Base-by-base conservation (phyloP, 805 yeast species). In the Kazachstania bromeliacearum region DNA sequence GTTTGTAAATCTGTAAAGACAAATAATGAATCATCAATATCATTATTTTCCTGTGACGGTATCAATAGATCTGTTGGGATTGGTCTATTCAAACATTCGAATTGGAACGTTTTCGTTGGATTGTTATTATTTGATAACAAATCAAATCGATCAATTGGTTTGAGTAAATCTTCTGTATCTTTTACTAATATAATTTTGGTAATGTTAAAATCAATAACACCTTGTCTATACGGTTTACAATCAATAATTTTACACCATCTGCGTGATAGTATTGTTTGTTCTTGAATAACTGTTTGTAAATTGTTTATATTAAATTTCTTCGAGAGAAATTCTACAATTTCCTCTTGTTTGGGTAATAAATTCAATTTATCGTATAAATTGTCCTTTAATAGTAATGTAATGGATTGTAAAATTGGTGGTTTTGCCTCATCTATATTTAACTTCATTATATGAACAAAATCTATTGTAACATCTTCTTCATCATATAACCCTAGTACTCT, bases 21-120 rank as follows among this genome's bases (percentile, higher is more conserved):
- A 40, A 44, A 47, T 4, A 51, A 37, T 6, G 57, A 43, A n/a
- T 51, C 53, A 39, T 58, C 62, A 8, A 21, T 12, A 8, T 48
- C 50, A 7, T 24, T 10, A 4, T 20, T 13, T 3, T 38, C 16
- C 8, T 41, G 38, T 13, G 31, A 17, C 4, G 55, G 51, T 5
- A 14, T 31, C 2, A 46, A 37, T 17, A 47, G 20, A 2, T 44
- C 47, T 4, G 17, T 22, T 1, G 47, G 37, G 2, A 48, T 36
- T 4, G 55, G 50, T 12, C 33, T 17, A 4, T 29, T 20, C 16
- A 53, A 35, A 15, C 49, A 38, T 36, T 23, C 14, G 21, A 54
- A 17, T 8, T 26, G n/a, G 35, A 4, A 45, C 26, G 2, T 20
- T 23, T 18, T 17, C 21, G 5, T n/a, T 22, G 17, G 15, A 26